Percentiles rank a stretch among this genome's conserved stretches.
Conservation (phyloP, 805 yeast species). For the Starmerella khaoyaiensis region DNA sequence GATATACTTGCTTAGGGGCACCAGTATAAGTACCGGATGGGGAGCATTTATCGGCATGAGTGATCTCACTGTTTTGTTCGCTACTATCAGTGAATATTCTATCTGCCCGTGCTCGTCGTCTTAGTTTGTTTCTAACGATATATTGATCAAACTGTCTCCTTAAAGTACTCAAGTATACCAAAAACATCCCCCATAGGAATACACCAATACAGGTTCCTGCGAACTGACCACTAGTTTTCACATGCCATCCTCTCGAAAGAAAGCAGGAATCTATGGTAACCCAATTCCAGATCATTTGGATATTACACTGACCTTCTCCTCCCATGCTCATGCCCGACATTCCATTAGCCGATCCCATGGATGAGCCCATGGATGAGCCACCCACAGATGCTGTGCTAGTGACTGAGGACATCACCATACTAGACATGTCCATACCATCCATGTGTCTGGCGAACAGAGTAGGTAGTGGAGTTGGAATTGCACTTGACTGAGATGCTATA, state of each 20-base stretch:
- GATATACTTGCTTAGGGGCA: no score
- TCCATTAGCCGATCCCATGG: slow-evolving; percentile 11
- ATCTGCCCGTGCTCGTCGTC: slow-evolving; percentile 2
- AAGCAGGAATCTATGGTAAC: slow-evolving; percentile 54
- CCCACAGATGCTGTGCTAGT: slow-evolving; percentile 6
- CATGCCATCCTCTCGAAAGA: slow-evolving; percentile 51
- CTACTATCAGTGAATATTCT: background rate
- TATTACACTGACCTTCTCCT: slow-evolving; percentile 23
- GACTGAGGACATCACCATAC: background rate
- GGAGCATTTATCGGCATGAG: background rate
- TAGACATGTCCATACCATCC: slow-evolving; percentile 9
- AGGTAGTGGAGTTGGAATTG: slow-evolving; percentile 3
- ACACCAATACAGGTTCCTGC: slow-evolving; percentile 69
- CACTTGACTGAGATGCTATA: slow-evolving; percentile 1
- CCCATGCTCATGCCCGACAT: slow-evolving; percentile 16
- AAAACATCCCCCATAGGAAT: slow-evolving; percentile 42
- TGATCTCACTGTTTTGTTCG: background rate
- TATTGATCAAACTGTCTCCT: slow-evolving; percentile 35
- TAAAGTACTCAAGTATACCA: slow-evolving; percentile 45
- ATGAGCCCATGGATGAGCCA: slow-evolving; percentile 4
- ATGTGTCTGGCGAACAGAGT: slow-evolving; percentile 5
- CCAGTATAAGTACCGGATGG: no score
- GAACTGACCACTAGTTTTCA: slow-evolving; percentile 43
- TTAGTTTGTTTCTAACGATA: slow-evolving; percentile 12
- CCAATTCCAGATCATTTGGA: slow-evolving; percentile 63